phyloP scores from a whole-genome alignment of 2,329 filamentous ascomycete genomes.

The Sporothrix humicola region DNA sequence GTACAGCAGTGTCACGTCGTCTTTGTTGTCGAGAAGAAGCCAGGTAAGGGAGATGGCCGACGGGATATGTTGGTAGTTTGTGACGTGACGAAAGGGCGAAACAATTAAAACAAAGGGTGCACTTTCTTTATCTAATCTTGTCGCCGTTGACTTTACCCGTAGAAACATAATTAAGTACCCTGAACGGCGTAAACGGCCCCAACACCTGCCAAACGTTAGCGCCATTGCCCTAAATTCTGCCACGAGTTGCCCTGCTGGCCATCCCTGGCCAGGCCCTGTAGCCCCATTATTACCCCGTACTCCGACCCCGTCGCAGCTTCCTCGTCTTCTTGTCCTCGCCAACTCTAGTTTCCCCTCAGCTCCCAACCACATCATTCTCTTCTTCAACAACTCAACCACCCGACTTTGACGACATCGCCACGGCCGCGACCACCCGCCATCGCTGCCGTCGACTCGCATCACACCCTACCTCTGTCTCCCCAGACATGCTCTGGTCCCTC shows the following conservation, averaged over 20 bases:
- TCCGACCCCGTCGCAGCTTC: not conserved
- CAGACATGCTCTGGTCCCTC: conserved; percentile 47
- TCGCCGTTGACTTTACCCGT: not conserved
- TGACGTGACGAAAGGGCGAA: conserved; percentile 18
- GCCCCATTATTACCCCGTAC: conserved; percentile 8
- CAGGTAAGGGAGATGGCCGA: not conserved
- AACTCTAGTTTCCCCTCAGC: not conserved
- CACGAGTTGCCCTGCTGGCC: too few species aligned
- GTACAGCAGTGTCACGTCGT: not conserved
- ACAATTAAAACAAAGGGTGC: not conserved
- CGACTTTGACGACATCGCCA: not conserved
- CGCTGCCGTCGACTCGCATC: not conserved
- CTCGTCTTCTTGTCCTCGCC: too few species aligned
- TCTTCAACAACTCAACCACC: not conserved
- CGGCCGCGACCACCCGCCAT: conserved; percentile 2
- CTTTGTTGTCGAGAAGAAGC: not conserved
- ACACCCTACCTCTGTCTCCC: not conserved
- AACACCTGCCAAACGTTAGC: not conserved
- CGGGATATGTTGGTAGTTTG: not conserved
- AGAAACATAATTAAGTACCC: not conserved
- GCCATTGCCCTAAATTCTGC: not conserved
- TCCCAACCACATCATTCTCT: not conserved
- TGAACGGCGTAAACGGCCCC: not conserved
- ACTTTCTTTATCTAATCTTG: conserved; percentile 9
- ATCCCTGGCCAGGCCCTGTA: not conserved